Evolutionary conservation across 805 yeast species (phyloP), one percentile per base, ranked within the genome.

Genomic region (Clavispora asparagi): DNA sequence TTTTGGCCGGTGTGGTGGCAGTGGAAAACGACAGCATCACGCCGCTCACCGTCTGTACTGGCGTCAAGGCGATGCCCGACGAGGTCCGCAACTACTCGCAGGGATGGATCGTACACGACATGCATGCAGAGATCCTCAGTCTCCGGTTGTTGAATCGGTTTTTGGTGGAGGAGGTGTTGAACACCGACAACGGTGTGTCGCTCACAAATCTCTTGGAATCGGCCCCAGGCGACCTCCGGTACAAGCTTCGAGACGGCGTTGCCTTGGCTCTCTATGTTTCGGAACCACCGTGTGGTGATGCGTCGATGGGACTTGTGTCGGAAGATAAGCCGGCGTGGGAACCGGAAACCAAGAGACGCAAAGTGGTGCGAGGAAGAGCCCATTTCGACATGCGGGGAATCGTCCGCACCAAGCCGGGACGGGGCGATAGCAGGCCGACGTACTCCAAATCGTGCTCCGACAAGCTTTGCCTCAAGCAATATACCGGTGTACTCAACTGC

Each of bases 361-460:
- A 48, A 16, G 9, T 57, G 2, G 42, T 51, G 3, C 60, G 96
- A 55, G 97, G 97, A 0, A 63, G 95, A 35, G 77, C 76, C 31
- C 70, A 79, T 59, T 83, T 79, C 52, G 66, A 65, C 13, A 55
- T 65, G 16, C 63, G 74, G 2, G 96, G 96, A 0, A 63, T 69
- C 8, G 90, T 92, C 1, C 71, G 99, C 51, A 91, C 98, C 0
- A 92, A 94, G 59, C 99, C 98, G 0, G 99, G 99, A 1, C 64
- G 98, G 42, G 61, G 72, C 27, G 98, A 94, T 60, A 85, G 97
- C 2, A 75, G 77, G 1, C 51, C 81, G 4, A 78, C 95, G 0
- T 63, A 77, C 41, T 86, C 95, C 28, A 92, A 90, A 61, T 87
- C 96, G 1, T 92, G 98, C 61, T 81, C 95, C 1, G 98, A 92